Percentiles rank a stretch among this genome's conserved stretches.
Evolutionary conservation across 106 monocot genomes (phyloP).

Genomic region (Platanthera guangdongensis): DNA sequence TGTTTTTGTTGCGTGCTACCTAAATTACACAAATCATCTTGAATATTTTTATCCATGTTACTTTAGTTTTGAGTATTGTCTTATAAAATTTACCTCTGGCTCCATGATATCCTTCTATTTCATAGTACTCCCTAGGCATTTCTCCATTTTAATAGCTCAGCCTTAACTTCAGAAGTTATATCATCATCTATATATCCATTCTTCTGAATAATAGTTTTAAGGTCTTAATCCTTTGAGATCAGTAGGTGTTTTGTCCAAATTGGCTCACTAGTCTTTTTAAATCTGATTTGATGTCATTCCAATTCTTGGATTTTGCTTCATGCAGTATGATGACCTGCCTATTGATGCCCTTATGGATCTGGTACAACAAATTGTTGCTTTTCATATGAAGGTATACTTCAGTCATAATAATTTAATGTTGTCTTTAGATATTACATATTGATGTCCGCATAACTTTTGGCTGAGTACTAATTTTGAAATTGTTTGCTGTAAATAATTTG

Average conservation of each 20-base stretch:
- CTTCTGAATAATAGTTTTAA: too few relatives aligned
- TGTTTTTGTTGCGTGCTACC: too few relatives aligned
- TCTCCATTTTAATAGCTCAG: too few relatives aligned
- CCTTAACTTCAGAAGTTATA: too few relatives aligned
- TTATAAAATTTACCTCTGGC: too few relatives aligned
- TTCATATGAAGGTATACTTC: constrained; percentile 90
- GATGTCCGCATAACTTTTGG: background rate
- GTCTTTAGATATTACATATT: background rate
- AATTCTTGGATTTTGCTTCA: constrained; percentile 14
- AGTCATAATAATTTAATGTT: background rate
- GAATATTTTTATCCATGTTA: too few relatives aligned
- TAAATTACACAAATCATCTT: too few relatives aligned
- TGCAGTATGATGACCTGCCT: constrained; percentile 59
- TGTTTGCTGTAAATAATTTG: constrained; percentile 2
- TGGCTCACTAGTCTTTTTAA: background rate
- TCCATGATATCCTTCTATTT: too few relatives aligned
- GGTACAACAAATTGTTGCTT: constrained; percentile 92
- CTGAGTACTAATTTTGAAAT: background rate
- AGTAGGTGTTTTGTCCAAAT: background rate
- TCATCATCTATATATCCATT: too few relatives aligned
- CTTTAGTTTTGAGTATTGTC: too few relatives aligned
- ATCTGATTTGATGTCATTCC: background rate
- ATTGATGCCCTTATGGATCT: constrained; percentile 83
- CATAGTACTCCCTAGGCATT: too few relatives aligned
- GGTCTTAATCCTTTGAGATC: too few relatives aligned